Evolutionary conservation across 352 stramenopile genomes (phyloP).

Genomic region (Phytophthora podocarpi): DNA sequence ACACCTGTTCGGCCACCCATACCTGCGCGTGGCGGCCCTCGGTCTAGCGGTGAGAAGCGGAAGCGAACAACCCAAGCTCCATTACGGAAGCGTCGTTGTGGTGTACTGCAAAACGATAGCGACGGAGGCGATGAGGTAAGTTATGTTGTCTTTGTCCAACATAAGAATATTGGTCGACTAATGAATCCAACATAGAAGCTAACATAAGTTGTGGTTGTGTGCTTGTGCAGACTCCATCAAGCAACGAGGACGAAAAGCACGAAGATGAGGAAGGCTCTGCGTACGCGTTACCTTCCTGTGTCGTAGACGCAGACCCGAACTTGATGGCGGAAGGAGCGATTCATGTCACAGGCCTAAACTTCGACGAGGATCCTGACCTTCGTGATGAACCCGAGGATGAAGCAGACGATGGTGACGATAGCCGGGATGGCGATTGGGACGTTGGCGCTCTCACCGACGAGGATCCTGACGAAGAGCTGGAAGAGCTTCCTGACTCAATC

Average conservation of each 20-base stretch:
- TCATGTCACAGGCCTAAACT: conserved; percentile 5
- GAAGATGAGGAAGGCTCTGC: background rate
- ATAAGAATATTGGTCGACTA: background rate
- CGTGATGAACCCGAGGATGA: conserved; percentile 3
- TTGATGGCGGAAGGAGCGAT: background rate
- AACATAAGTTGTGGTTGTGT: background rate
- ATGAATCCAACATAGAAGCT: background rate
- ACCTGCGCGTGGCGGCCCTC: background rate
- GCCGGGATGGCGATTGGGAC: conserved; percentile 3
- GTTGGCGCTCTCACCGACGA: conserved; percentile 1
- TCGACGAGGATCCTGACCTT: background rate
- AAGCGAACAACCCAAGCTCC: background rate
- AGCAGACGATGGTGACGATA: background rate
- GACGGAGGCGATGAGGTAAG: background rate
- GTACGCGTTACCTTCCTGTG: background rate
- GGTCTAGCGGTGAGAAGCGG: background rate
- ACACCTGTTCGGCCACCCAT: background rate
- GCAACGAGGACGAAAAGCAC: background rate
- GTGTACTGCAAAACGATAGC: conserved; percentile 1
- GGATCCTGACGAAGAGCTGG: background rate
- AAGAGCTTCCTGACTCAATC: conserved; percentile 1
- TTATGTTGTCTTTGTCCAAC: background rate
- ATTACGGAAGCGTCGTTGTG: background rate
- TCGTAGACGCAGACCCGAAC: conserved; percentile 4
- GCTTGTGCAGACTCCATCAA: no score